Conservation (phyloP, 805 yeast genomes). For the Metschnikowia peoriensis region DNA sequence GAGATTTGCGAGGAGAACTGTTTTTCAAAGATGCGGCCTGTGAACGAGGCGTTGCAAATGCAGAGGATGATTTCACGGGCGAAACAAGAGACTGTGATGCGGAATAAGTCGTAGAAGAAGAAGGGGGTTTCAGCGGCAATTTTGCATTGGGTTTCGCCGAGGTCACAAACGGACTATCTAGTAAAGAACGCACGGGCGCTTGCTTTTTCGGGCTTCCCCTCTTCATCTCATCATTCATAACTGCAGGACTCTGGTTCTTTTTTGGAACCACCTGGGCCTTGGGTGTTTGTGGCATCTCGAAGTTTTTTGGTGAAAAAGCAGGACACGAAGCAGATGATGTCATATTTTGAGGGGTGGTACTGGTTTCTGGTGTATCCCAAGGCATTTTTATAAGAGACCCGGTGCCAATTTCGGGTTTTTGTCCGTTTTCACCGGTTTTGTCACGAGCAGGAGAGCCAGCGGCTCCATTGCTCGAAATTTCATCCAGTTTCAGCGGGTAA, state of each 20-base stretch:
- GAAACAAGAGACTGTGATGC: neutral
- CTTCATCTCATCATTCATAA: too few relatives aligned
- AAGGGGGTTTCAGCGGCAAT: neutral
- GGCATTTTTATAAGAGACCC: neutral
- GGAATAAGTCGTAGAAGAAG: too few relatives aligned
- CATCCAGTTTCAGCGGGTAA: neutral
- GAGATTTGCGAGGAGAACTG: neutral
- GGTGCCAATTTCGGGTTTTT: neutral
- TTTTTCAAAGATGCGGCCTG: neutral
- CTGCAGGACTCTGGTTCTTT: neutral
- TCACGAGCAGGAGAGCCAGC: too few relatives aligned
- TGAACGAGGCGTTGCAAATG: slow-evolving; percentile 10
- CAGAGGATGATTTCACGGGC: slow-evolving; percentile 8
- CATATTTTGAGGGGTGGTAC: slow-evolving; percentile 1
- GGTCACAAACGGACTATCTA: slow-evolving; percentile 9
- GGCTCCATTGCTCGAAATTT: neutral
- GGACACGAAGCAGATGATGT: slow-evolving; percentile 7
- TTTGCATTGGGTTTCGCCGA: neutral
- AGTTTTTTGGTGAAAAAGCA: slow-evolving; percentile 3
- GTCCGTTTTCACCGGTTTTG: neutral
- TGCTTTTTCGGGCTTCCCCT: neutral
- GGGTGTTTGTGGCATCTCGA: neutral
- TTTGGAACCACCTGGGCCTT: neutral
- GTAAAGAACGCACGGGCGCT: slow-evolving; percentile 12
- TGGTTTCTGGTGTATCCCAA: neutral